Percentiles rank a stretch among this genome's conserved stretches.
These are phyloP conservation scores for Saussurea involucrata DNA, from an alignment of 129 eudicot genomes.

Conservation along the genomic window DNA sequence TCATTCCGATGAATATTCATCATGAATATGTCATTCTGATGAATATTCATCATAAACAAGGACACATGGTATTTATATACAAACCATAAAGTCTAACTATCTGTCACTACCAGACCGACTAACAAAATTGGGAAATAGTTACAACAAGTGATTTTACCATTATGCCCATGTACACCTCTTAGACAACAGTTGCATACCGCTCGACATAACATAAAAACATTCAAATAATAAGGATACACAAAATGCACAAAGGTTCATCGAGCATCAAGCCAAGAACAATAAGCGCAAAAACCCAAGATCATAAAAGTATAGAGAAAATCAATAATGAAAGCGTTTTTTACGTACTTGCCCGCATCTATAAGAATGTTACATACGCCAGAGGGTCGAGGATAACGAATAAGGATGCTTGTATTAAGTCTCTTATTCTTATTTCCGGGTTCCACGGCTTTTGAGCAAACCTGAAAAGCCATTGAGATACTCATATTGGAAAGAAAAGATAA, in stretches of 20 bases:
- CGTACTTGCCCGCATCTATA: slow-evolving; percentile 99
- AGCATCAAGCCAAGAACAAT: not conserved
- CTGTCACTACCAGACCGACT: too few relatives aligned
- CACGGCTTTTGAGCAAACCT: slow-evolving; percentile 86
- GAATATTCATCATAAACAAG: not conserved
- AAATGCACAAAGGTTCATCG: not conserved
- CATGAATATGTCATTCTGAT: not conserved
- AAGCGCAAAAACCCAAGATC: not conserved
- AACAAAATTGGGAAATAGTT: not conserved
- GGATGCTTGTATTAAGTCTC: slow-evolving; percentile 93
- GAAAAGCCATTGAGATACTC: slow-evolving; percentile 17
- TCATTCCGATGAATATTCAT: not conserved
- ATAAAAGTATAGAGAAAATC: not conserved
- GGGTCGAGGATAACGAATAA: slow-evolving; percentile 58
- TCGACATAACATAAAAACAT: not conserved
- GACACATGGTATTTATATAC: not conserved
- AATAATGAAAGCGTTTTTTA: slow-evolving; percentile 21
- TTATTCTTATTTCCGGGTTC: slow-evolving; percentile 75
- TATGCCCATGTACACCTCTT: not conserved
- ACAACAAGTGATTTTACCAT: not conserved
- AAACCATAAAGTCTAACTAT: too few relatives aligned
- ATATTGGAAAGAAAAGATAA: not conserved
- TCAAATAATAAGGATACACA: not conserved
- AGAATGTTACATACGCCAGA: slow-evolving; percentile 72
- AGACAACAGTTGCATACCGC: not conserved